These are phyloP conservation scores for Chaetothyriales sp. DNA, from an alignment of 2,329 filamentous ascomycete species.

Conservation along the genomic window DNA sequence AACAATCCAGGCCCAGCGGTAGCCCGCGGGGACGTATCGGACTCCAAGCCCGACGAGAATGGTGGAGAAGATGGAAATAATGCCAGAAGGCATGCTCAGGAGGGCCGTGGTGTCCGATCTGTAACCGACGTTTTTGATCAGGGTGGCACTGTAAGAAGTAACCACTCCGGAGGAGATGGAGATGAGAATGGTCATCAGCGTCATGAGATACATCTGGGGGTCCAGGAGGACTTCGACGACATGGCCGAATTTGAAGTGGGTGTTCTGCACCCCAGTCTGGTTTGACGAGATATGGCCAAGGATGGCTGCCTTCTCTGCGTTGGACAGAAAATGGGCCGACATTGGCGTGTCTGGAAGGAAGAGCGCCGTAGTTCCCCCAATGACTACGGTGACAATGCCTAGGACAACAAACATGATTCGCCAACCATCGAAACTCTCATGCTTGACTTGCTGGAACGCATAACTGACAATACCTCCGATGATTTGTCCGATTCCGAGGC, in stretches of 20 bases:
- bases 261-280: constrained; percentile 37
- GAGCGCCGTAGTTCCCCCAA: constrained; percentile 29
- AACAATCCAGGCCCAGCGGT: constrained; percentile 20
- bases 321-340: constrained; percentile 22
- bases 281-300: constrained; percentile 14
- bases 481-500: constrained; percentile 46
- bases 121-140: constrained; percentile 28
- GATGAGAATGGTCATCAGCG: constrained; percentile 21
- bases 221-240: constrained; percentile 33
- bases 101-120: constrained; percentile 24
- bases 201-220: constrained; percentile 31
- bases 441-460: constrained; percentile 40
- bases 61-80: constrained; percentile 20
- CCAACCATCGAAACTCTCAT: constrained; percentile 30
- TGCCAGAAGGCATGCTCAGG: constrained; percentile 24
- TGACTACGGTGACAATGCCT: constrained; percentile 33
- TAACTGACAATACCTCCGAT: constrained; percentile 36
- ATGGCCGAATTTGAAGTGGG: constrained; percentile 36
- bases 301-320: constrained; percentile 11
- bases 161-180: constrained; percentile 28
- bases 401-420: constrained; percentile 39
- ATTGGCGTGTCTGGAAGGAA: constrained; percentile 40
- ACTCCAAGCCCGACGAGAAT: constrained; percentile 34
- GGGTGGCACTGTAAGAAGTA: constrained; percentile 26
- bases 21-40: constrained; percentile 24